Conservation (phyloP, 2,329 filamentous ascomycete genomes). For the Botryosphaeria dothidea region DNA sequence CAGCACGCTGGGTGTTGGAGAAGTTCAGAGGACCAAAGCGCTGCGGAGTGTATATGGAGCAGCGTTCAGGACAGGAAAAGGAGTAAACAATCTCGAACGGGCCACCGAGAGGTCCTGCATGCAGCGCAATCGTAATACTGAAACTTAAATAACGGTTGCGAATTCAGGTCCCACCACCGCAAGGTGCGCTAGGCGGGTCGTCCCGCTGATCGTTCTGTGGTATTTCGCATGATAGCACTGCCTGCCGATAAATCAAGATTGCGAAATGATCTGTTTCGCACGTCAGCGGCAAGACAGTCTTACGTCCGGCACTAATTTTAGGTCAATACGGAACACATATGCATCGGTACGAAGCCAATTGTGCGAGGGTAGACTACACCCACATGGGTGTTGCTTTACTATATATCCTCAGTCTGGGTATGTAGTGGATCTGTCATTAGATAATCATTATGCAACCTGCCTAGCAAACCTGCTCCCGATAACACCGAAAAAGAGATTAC, state of each 20-base stretch:
- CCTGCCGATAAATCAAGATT: background rate
- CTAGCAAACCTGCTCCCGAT: conserved; percentile 11
- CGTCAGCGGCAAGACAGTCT: background rate
- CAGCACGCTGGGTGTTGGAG: background rate
- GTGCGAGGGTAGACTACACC: background rate
- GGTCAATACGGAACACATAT: background rate
- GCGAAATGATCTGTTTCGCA: conserved; percentile 1
- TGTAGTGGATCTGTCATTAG: conserved; percentile 19
- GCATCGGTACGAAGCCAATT: background rate
- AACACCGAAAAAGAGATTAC: conserved; percentile 32
- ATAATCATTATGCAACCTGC: conserved; percentile 19
- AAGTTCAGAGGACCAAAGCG: conserved; percentile 7
- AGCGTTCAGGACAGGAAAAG: conserved; percentile 4
- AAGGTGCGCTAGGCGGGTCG: background rate
- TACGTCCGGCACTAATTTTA: background rate
- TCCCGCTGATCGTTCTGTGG: background rate
- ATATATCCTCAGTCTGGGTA: conserved; percentile 18
- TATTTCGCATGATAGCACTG: background rate
- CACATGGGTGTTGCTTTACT: conserved; percentile 7
- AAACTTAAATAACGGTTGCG: conserved; percentile 12
- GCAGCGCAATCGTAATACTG: background rate
- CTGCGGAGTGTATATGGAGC: conserved; percentile 12
- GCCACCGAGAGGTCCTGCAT: background rate
- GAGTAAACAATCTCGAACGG: conserved; percentile 17
- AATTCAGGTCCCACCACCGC: background rate